Base-by-base conservation (phyloP, 257 asterid species). In the Schizonepeta tenuifolia region DNA sequence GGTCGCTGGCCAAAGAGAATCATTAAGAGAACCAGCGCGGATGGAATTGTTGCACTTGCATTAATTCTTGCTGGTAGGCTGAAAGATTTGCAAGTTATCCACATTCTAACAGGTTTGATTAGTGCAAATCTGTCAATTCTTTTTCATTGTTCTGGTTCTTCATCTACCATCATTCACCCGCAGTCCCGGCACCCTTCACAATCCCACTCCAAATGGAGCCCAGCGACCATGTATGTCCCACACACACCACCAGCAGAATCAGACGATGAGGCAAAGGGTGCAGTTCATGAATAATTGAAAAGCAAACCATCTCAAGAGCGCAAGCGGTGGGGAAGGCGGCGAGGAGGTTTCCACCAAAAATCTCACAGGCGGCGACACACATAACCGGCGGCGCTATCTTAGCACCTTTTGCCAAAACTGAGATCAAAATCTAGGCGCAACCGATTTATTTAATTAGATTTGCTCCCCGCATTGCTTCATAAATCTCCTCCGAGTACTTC, bases 241-340 rank as follows among this genome's bases (percentile, higher is more conserved):
- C n/a, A n/a, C n/a, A n/a, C n/a, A n/a, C n/a, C n/a, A n/a, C n/a
- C n/a, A n/a, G n/a, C n/a, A n/a, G n/a, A n/a, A n/a, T n/a, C n/a
- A n/a, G n/a, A n/a, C n/a, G n/a, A n/a, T n/a, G n/a, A n/a, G n/a
- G n/a, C n/a, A n/a, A n/a, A n/a, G n/a, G n/a, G n/a, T n/a, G n/a
- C n/a, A n/a, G n/a, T 8, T 7, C 4, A 40, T 9, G 3, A 9
- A 57, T 7, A 50, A 35, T 6, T 1, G 3, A 56, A 26, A 65
- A 3, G 33, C 71, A 38, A 28, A 95, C 99, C 99, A 92, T 95
- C 79, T 95, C 99, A 50, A 95, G 96, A 49, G 98, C 99, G 76
- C 99, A 95, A 76, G 98, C 99, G 47, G 97, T 95, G 71, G 99
- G 99, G 83, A 86, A 95, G 70, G 99, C 99, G 65, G 96, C 93